Conservation (phyloP, 1,284 basidiomycete species). For the Ceraceosorus guamensis region DNA sequence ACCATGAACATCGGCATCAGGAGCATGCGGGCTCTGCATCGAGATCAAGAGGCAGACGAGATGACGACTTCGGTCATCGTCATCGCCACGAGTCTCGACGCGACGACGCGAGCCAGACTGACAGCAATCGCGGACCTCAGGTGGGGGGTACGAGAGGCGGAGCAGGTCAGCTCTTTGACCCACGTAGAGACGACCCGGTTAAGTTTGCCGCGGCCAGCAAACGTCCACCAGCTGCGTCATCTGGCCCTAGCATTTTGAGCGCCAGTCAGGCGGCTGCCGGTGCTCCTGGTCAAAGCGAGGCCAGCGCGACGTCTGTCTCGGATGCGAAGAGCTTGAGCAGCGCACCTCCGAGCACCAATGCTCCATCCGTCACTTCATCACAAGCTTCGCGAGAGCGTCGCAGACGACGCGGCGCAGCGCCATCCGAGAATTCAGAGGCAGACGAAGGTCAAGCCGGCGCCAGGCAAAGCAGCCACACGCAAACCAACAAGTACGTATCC, state of each 20-base stretch:
- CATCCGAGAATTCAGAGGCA: background rate
- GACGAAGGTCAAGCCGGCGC: background rate
- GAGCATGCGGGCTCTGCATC: too few relatives aligned
- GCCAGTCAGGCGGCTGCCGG: constrained; percentile 2
- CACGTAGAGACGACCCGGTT: constrained; percentile 73
- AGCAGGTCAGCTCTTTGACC: constrained; percentile 61
- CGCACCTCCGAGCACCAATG: background rate
- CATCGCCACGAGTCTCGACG: too few relatives aligned
- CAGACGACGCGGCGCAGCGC: background rate
- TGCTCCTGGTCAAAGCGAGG: too few relatives aligned
- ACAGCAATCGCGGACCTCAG: background rate
- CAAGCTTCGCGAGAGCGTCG: constrained; percentile 7
- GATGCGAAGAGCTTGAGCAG: constrained; percentile 13
- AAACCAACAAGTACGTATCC: constrained; percentile 61
- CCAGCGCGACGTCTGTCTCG: constrained; percentile 7
- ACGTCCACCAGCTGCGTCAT: background rate
- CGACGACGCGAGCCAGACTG: constrained; percentile 14
- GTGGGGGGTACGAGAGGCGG: constrained; percentile 10
- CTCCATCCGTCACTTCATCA: constrained; percentile 3
- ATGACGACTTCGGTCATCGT: too few relatives aligned
- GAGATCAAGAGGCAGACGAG: too few relatives aligned
- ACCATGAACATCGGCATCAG: constrained; percentile 15
- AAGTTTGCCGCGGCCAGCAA: constrained; percentile 38
- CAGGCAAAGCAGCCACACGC: constrained; percentile 12
- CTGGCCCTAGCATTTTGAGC: background rate